Percentiles rank a stretch among this genome's conserved stretches.
These are phyloP conservation scores for Gossypium schwendimanii DNA, from an alignment of 441 rosid species.

Conservation along the genomic window DNA sequence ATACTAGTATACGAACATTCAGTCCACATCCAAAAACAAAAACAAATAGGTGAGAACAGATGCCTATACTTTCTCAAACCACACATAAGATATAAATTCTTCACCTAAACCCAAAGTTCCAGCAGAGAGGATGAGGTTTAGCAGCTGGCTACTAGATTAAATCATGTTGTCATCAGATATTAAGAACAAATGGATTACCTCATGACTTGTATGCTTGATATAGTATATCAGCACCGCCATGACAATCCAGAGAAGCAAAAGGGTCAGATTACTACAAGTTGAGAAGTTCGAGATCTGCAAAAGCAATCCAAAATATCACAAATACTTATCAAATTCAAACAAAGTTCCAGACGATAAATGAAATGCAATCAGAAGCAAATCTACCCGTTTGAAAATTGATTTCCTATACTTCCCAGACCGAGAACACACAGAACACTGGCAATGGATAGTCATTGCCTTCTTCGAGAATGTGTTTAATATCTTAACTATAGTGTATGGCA, in stretches of 20 bases:
- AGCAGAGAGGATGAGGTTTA: not conserved
- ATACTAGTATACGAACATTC: not conserved
- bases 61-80: not conserved
- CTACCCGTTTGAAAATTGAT: conserved; percentile 71
- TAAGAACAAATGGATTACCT: conserved; percentile 33
- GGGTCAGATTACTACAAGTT: conserved; percentile 82
- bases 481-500: conserved; percentile 76
- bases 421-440: conserved; percentile 71
- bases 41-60: not conserved
- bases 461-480: conserved; percentile 60
- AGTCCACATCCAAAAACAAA: not conserved
- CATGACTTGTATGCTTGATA: conserved; percentile 76
- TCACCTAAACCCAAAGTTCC: not conserved
- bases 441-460: conserved; percentile 66
- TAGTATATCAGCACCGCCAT: conserved; percentile 84
- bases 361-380: not conserved
- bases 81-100: not conserved
- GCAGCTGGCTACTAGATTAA: not conserved
- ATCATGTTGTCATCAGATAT: not conserved
- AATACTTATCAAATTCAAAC: conserved; percentile 3
- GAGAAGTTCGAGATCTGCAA: conserved; percentile 88
- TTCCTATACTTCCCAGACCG: conserved; percentile 80
- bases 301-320: not conserved
- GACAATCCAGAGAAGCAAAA: conserved; percentile 73
- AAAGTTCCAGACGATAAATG: not conserved